Evolutionary conservation across 2,329 filamentous ascomycete species (phyloP), one percentile per base, ranked within the genome.

Genomic region (Didymosphaeria variabile): DNA sequence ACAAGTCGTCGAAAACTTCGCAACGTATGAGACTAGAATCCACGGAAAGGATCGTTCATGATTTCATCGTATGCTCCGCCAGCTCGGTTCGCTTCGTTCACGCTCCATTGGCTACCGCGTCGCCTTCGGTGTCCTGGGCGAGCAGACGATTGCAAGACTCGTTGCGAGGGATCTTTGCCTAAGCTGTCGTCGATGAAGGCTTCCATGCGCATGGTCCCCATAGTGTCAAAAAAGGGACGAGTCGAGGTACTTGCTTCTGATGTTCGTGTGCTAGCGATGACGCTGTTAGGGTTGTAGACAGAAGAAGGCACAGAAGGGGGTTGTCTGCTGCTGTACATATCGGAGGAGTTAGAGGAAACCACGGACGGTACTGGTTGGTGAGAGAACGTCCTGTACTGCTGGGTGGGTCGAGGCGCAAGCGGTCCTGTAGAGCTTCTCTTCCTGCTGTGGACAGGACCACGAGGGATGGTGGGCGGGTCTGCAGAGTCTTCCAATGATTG

Each of bases 171-270:
- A 29, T 75, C 74, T 17, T 68, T 64, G 7, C 68, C 68, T 5
- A 78, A 59, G 31, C 73, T 75, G 36, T 81, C 80, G 65, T 88
- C 86, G 67, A 99, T 96, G 77, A 98, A 99, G 0, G 95, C 95
- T 78, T 98, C 94, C 94, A 99, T 98, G 31, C 95, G 88, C 50
- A 98, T 88, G 1, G 94, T 98, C 1, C 94, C 93, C 60, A 96
- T 76, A 29, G 91, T 91, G 69, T 96, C 93, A 72, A 95, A 95
- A 80, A 95, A 94, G 76, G 87, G 86, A 59, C 81, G 64, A 64
- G 86, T 74, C 2, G 81, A 80, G 1, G 78, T 82, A 65, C 82
- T 84, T 12, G 81, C 79, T 59, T 84, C 83, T 0, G 83, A 84
- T 1, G 81, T 87, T 68, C 77, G 87, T 80, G 73, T 78, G 61